Evolutionary conservation across 2,329 filamentous ascomycete genomes (phyloP).

Genomic region (Fusarium pseudocircinatum): DNA sequence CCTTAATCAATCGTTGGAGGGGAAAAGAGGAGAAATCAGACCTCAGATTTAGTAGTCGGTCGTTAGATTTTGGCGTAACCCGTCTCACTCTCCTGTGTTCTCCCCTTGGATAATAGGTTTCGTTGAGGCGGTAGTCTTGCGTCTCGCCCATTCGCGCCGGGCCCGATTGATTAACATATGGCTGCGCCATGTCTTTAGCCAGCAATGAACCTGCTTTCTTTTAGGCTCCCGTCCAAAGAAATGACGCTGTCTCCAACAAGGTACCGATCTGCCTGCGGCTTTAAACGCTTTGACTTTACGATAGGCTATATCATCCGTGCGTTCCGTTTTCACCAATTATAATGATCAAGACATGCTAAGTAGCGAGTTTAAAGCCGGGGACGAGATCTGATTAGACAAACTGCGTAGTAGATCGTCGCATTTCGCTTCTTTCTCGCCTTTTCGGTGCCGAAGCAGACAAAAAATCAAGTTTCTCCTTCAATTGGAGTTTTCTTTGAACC

Average conservation of each 20-base stretch:
- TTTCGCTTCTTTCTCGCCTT: neutral
- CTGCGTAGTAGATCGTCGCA: neutral
- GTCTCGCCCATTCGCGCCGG: fast-evolving
- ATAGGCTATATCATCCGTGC: neutral
- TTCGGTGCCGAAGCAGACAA: neutral
- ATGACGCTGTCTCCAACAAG: neutral
- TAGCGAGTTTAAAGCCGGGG: neutral
- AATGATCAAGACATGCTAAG: neutral
- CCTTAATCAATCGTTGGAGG: neutral
- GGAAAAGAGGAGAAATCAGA: neutral
- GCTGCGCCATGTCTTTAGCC: neutral
- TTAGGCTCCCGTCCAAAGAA: neutral
- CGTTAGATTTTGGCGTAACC: too few relatives aligned
- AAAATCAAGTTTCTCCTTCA: neutral
- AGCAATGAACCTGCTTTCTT: fast-evolving
- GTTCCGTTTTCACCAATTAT: neutral
- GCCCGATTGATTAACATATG: neutral
- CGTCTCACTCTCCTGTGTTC: too few relatives aligned
- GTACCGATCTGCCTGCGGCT: neutral
- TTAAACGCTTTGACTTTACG: neutral
- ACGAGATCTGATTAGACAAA: neutral
- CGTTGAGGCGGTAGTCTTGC: too few relatives aligned
- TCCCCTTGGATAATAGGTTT: neutral
- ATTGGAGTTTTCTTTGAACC: neutral
- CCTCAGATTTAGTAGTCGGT: neutral